phyloP scores from a whole-genome alignment of 108 stramenopile species.

The Cyclotella baltica region DNA sequence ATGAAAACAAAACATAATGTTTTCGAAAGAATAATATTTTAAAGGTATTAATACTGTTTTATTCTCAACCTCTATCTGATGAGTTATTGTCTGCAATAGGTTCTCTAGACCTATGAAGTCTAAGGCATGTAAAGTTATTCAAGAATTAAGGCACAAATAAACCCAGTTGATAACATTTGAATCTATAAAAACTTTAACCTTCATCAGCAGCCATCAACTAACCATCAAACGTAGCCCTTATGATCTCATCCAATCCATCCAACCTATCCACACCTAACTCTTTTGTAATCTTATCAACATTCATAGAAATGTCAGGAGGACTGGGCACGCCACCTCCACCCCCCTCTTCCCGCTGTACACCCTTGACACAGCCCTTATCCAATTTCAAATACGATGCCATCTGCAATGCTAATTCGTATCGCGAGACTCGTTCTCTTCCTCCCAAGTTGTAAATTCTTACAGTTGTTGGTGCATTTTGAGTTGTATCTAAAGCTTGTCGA shows the following conservation, averaged over 20 bases:
- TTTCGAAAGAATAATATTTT: no score
- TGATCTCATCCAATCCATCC: slow-evolving; percentile 44
- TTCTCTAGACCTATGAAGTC: no score
- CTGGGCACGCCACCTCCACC: slow-evolving; percentile 44
- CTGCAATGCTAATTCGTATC: slow-evolving; percentile 70
- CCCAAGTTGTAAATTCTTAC: slow-evolving; percentile 72
- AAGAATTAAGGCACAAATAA: no score
- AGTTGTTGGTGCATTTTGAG: background rate
- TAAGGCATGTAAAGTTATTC: no score
- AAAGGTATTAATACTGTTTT: no score
- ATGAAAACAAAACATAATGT: no score
- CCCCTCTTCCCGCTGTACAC: slow-evolving; percentile 24
- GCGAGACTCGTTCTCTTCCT: slow-evolving; percentile 66
- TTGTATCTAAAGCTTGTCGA: background rate
- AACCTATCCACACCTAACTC: slow-evolving; percentile 29
- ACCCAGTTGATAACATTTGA: no score
- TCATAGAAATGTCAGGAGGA: slow-evolving; percentile 85
- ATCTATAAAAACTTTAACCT: no score
- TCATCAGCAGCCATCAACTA: no score
- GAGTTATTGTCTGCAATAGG: no score
- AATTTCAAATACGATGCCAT: slow-evolving; percentile 64
- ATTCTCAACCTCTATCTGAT: no score
- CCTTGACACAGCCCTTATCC: slow-evolving; percentile 44
- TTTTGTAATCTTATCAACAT: slow-evolving; percentile 44
- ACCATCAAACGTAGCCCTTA: slow-evolving; percentile 36